Evolutionary conservation across 768 basidiomycete species (phyloP).

Genomic region (Gloeopeniophorella convolvens): DNA sequence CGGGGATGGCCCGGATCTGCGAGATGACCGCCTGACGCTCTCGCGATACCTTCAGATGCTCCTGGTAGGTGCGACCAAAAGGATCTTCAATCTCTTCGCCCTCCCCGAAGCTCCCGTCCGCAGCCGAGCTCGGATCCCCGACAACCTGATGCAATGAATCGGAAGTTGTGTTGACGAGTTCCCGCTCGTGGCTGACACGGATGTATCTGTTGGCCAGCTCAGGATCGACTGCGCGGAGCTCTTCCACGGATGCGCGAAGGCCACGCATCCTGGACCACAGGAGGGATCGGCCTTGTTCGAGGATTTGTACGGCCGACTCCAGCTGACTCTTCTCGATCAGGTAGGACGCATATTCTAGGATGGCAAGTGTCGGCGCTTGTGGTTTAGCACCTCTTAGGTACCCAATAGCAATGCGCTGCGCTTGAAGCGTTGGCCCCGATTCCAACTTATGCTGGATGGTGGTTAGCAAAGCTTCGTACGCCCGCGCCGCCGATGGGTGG

Average conservation of each 20-base stretch:
- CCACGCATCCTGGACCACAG: slow-evolving; percentile 12
- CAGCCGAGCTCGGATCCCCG: neutral
- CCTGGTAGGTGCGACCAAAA: neutral
- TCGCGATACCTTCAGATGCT: neutral
- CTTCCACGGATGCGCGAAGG: slow-evolving; percentile 8
- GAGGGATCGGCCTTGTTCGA: slow-evolving; percentile 12
- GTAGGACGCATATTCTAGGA: neutral
- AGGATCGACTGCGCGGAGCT: neutral
- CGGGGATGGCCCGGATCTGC: neutral
- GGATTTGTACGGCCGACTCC: slow-evolving; percentile 1
- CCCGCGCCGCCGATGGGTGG: too few species aligned
- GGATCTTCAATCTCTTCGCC: too few species aligned
- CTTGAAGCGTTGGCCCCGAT: neutral
- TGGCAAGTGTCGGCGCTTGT: too few species aligned
- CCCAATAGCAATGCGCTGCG: neutral
- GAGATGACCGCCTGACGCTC: neutral
- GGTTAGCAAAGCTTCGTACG: too few species aligned
- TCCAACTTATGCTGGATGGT: too few species aligned
- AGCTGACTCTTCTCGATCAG: neutral
- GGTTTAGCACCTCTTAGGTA: neutral
- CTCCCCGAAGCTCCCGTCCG: neutral
- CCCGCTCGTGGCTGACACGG: neutral
- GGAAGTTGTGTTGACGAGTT: neutral
- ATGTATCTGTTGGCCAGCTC: neutral
- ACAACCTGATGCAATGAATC: neutral